phyloP scores from a whole-genome alignment of 73 alveolate species.

The Diophrys sp. region DNA sequence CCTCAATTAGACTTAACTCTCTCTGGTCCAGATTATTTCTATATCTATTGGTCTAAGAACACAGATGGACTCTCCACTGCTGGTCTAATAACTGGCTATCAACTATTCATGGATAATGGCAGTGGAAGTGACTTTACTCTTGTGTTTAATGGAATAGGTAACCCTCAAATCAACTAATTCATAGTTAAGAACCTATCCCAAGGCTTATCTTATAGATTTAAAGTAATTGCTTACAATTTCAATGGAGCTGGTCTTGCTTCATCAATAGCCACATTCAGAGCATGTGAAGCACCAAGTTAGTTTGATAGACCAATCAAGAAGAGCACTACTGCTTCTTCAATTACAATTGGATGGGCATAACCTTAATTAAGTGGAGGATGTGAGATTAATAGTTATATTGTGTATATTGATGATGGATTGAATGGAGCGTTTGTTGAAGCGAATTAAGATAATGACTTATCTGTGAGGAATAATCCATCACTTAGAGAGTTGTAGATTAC shows the following conservation, averaged over 20 bases:
- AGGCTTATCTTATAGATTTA: constrained; percentile 38
- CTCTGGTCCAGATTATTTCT: too few species aligned
- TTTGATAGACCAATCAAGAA: constrained; percentile 26
- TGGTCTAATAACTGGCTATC: neutral
- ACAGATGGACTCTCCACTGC: constrained; percentile 27
- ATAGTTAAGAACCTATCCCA: constrained; percentile 33
- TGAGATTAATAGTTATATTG: constrained; percentile 52
- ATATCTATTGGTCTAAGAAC: constrained; percentile 10
- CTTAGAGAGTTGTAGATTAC: constrained; percentile 29
- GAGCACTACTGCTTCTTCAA: constrained; percentile 20
- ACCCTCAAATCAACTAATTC: constrained; percentile 2
- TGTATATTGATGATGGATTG: constrained; percentile 65
- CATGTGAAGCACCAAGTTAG: constrained; percentile 29
- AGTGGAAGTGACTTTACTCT: constrained; percentile 8
- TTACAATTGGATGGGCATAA: constrained; percentile 60
- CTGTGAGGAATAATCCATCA: constrained; percentile 40
- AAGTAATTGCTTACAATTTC: constrained; percentile 37
- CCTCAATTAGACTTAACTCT: constrained; percentile 18
- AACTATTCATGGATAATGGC: constrained; percentile 4
- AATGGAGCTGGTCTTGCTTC: constrained; percentile 51
- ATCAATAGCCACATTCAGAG: constrained; percentile 20
- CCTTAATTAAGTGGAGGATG: constrained; percentile 70
- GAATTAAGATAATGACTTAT: constrained; percentile 30
- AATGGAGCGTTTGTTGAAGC: constrained; percentile 64
- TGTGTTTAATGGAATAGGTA: constrained; percentile 30